Evolutionary conservation across 371 early-diverging fungal species (phyloP), one percentile per base, ranked within the genome.

Genomic region (Entomophthora muscae): DNA sequence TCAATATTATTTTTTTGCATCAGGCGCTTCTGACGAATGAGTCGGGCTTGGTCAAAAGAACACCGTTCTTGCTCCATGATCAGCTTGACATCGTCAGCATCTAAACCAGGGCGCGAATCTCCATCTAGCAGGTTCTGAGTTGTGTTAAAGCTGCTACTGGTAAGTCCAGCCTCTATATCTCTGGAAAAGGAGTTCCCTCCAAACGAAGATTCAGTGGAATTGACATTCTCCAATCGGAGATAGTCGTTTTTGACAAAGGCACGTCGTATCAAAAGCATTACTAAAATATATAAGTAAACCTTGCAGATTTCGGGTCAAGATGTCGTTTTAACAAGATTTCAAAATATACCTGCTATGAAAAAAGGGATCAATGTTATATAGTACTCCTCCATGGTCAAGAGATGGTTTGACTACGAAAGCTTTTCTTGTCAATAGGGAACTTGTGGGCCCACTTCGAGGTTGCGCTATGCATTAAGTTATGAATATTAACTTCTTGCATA

Each of bases 41-140:
- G 69, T 32, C 90, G 76, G 10, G 90, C 90, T 74, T 86, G 81
- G 72, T 89, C 90, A 75, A 89, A 89, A 28, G 80, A 76, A 22
- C 81, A 80, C 10, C 78, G 75, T 57, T 83, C 79, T 66, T 76
- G 72, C 65, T 79, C 80, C 88, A 89, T 89, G 32, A 89, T 88
- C 65, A 72, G 75, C 62, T 79, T 71, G 42, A 88, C 80, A 63
- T 83, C 82, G 32, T 84, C 82, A 22, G 82, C 79, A 60, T 86
- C 86, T 24, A 89, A 71, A 26, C 90, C 90, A 0, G 85, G 77
- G 57, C 90, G 75, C 27, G 65, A 68, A 64, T 89, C 90, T 57
- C 84, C 81, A 63, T 75, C 79, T 1, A 73, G 70, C 3, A 88
- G 63, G 66, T 89, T 89, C 27, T 75, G 72, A 59, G 74, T 67